Evolutionary conservation across 352 stramenopile genomes (phyloP).

Genomic region (Phytopythium ostracodes): DNA sequence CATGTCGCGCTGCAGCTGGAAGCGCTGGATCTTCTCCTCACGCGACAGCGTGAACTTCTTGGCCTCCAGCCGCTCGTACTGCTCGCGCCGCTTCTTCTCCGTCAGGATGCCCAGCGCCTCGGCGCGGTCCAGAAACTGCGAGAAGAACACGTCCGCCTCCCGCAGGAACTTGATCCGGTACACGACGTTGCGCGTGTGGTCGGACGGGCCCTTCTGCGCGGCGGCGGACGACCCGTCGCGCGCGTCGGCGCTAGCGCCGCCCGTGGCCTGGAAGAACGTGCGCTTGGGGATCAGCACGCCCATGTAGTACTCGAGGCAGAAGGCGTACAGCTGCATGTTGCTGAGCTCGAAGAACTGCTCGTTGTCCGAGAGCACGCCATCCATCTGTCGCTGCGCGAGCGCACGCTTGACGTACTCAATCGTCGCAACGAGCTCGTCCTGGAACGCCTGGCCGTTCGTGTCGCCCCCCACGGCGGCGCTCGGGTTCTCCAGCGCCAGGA

Average conservation of each 20-base stretch:
- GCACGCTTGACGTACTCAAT: conserved; percentile 33
- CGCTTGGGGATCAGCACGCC: conserved; percentile 74
- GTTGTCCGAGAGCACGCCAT: conserved; percentile 67
- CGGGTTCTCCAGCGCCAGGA: conserved; percentile 38
- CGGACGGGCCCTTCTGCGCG: conserved; percentile 35
- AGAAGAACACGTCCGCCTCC: conserved; percentile 75
- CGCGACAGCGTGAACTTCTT: conserved; percentile 63
- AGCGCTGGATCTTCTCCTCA: conserved; percentile 81
- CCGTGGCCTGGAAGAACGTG: conserved; percentile 50
- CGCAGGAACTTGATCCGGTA: conserved; percentile 57
- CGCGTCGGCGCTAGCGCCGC: background rate
- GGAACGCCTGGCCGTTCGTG: conserved; percentile 40
- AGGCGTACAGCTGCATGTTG: conserved; percentile 76
- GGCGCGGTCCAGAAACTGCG: conserved; percentile 70
- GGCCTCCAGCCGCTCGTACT: conserved; percentile 71
- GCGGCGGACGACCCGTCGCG: conserved; percentile 26
- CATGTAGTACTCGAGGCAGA: conserved; percentile 80
- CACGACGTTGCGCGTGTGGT: conserved; percentile 64
- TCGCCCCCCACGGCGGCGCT: conserved; percentile 20
- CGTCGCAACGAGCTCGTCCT: conserved; percentile 33
- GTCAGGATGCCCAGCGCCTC: conserved; percentile 58
- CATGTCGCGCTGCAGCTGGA: conserved; percentile 73
- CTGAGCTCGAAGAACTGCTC: conserved; percentile 79
- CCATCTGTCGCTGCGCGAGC: conserved; percentile 50
- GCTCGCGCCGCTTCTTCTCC: conserved; percentile 62